Conservation (phyloP, 148 eudicot species). For the Camellia lanceoleosa region DNA sequence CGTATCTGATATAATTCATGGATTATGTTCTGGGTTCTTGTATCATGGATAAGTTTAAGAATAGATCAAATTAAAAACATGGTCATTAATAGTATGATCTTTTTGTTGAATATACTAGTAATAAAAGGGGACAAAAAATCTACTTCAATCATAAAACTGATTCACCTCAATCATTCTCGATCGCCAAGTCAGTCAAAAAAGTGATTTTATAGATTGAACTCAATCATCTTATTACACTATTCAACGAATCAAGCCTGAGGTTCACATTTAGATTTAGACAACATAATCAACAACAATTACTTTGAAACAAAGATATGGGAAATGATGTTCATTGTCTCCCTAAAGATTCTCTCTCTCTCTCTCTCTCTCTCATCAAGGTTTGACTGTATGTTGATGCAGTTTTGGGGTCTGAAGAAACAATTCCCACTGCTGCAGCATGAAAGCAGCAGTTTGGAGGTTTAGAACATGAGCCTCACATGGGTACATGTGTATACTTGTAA, state of each 20-base stretch:
- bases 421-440: neutral
- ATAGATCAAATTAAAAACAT: no score
- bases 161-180: neutral
- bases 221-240: neutral
- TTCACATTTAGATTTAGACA: neutral
- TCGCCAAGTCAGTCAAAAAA: neutral
- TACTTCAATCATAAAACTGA: neutral
- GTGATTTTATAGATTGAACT: neutral
- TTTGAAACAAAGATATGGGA: conserved; percentile 7
- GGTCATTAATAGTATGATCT: neutral
- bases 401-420: neutral
- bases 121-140: neutral
- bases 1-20: no score
- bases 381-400: neutral
- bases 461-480: neutral
- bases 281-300: neutral
- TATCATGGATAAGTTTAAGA: no score
- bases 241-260: neutral
- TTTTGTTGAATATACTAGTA: neutral
- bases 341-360: neutral
- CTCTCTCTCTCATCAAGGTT: conserved; percentile 4
- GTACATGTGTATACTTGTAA: no score
- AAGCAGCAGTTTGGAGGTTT: neutral
- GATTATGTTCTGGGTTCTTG: no score
- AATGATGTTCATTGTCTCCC: neutral